A percentile compares a stretch with the other conserved stretches of the same genome.
These are phyloP conservation scores for Elsinoe necatrix DNA, from an alignment of 2,329 filamentous ascomycete genomes.

Conservation along the genomic window DNA sequence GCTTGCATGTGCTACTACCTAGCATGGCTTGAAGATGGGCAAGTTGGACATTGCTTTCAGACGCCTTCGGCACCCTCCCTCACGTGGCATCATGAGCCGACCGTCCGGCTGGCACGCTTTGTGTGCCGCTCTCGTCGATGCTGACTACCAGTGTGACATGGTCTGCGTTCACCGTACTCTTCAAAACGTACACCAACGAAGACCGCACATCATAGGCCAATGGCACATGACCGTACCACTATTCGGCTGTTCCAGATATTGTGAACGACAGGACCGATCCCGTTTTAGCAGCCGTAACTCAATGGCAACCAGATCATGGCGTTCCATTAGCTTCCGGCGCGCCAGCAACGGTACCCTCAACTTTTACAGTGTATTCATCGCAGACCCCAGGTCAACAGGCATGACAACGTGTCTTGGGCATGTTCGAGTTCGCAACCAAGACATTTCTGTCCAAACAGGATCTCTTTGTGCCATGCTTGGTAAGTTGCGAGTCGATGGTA, in stretches of 20 bases:
- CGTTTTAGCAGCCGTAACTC: constrained; percentile 5
- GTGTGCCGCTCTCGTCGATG: not conserved
- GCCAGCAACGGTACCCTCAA: not conserved
- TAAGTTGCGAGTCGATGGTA: not conserved
- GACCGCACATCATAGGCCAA: not conserved
- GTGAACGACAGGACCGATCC: not conserved
- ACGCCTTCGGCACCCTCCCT: not conserved
- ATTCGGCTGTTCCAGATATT: not conserved
- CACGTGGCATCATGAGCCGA: not conserved
- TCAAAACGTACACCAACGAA: not conserved
- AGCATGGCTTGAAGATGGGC: not conserved
- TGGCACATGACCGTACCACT: not conserved
- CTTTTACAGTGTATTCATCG: not conserved
- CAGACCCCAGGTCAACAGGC: not conserved
- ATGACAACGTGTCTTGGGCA: not conserved
- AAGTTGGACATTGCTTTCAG: not conserved
- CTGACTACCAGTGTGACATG: not conserved
- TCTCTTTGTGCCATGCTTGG: not conserved
- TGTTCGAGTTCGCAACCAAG: not conserved
- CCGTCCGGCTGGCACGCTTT: not conserved
- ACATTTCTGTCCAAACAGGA: not conserved
- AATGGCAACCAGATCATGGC: constrained; percentile 8
- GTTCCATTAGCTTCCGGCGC: not conserved
- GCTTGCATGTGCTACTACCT: not conserved
- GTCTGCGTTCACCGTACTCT: not conserved